These are phyloP conservation scores for Pichia sporocuriosa DNA, from an alignment of 805 yeast species.

Conservation along the genomic window DNA sequence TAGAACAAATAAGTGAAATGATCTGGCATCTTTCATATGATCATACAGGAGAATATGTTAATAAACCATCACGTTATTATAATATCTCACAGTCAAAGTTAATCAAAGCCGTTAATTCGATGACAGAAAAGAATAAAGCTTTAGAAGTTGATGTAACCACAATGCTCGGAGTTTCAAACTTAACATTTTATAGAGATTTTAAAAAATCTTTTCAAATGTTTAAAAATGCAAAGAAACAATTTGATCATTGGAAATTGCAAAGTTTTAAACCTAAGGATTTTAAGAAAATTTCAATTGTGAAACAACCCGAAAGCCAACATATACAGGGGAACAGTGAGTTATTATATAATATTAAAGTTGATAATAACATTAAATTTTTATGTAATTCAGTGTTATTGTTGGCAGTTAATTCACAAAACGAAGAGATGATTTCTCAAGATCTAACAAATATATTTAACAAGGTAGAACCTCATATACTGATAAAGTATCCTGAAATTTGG, in stretches of 20 bases:
- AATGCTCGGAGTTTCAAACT: slow-evolving; percentile 26
- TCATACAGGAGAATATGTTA: slow-evolving; percentile 22
- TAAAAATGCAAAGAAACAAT: slow-evolving; percentile 25
- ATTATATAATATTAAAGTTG: slow-evolving; percentile 19
- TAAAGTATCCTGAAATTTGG: slow-evolving; percentile 28
- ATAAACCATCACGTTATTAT: slow-evolving; percentile 19
- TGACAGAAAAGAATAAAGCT: slow-evolving; percentile 12
- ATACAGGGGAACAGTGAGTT: slow-evolving; percentile 5
- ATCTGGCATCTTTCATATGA: slow-evolving; percentile 28
- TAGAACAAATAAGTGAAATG: slow-evolving; percentile 24
- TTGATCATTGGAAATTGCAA: slow-evolving; percentile 29
- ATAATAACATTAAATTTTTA: slow-evolving; percentile 24
- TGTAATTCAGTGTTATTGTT: slow-evolving; percentile 25
- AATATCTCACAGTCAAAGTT: slow-evolving; percentile 23
- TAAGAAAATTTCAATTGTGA: slow-evolving; percentile 12
- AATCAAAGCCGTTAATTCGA: slow-evolving; percentile 19
- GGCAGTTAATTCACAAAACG: slow-evolving; percentile 14
- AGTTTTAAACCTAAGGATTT: slow-evolving; percentile 29
- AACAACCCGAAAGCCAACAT: not conserved
- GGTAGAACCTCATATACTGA: slow-evolving; percentile 17
- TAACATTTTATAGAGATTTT: slow-evolving; percentile 20
- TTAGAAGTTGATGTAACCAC: slow-evolving; percentile 22
- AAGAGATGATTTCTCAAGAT: slow-evolving; percentile 14
- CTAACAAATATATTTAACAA: slow-evolving; percentile 15
- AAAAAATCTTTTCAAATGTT: slow-evolving; percentile 21